Conservation (phyloP, 2,329 filamentous ascomycete genomes). For the Cordyceps javanica region DNA sequence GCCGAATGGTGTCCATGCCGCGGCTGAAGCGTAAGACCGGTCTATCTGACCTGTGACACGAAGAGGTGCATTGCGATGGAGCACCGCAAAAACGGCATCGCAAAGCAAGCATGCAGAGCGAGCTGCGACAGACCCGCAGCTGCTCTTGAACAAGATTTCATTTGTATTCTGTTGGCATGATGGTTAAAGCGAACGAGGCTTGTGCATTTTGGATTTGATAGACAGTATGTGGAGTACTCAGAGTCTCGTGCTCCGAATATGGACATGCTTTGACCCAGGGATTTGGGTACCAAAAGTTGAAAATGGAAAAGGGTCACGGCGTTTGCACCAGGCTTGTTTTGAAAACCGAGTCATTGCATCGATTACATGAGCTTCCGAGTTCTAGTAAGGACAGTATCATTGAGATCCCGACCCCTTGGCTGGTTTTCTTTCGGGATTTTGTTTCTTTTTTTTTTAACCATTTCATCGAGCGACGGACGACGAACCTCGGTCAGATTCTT, state of each 20-base stretch:
- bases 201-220: constrained; percentile 7
- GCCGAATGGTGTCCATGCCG: constrained; percentile 24
- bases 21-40: constrained; percentile 3
- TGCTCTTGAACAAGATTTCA: neutral
- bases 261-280: neutral
- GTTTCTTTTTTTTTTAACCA: neutral
- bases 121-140: neutral
- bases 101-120: neutral
- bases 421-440: neutral
- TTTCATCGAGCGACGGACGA: constrained; percentile 3
- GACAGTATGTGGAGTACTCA: neutral
- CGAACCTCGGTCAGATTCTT: constrained; percentile 1
- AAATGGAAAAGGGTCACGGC: constrained; percentile 3
- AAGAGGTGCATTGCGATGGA: neutral
- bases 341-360: neutral
- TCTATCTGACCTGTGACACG: neutral
- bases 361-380: neutral
- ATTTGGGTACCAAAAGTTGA: constrained; percentile 10
- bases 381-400: neutral
- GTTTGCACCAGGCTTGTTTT: constrained; percentile 7
- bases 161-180: constrained; percentile 10
- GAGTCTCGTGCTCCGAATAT: neutral
- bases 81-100: neutral
- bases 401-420: neutral
- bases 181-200: constrained; percentile 4